These are phyloP conservation scores for Aquanectria penicillioides DNA, from an alignment of 2,329 filamentous ascomycete species.

Conservation along the genomic window DNA sequence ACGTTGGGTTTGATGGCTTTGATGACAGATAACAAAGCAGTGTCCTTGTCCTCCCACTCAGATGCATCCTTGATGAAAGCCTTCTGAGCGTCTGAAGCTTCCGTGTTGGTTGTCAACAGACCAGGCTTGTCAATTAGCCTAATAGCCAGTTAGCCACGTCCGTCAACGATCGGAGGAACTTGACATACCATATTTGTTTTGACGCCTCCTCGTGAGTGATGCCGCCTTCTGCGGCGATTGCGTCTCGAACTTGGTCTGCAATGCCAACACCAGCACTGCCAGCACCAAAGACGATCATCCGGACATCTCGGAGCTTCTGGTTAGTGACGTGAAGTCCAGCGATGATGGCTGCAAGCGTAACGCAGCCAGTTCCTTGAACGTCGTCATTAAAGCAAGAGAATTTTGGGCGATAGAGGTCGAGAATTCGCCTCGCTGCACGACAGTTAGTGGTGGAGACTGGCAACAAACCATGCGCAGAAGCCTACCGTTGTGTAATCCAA, in stretches of 20 bases:
- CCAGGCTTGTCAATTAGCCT: constrained; percentile 87
- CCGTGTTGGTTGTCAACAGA: constrained; percentile 71
- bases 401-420: constrained; percentile 78
- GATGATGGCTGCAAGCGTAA: constrained; percentile 85
- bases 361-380: constrained; percentile 88
- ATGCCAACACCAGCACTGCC: constrained; percentile 88
- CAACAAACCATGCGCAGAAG: no score
- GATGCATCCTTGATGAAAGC: constrained; percentile 71
- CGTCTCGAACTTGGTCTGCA: constrained; percentile 84
- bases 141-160: neutral
- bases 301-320: constrained; percentile 72
- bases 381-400: constrained; percentile 93
- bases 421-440: constrained; percentile 71
- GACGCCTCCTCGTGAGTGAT: constrained; percentile 79
- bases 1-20: constrained; percentile 80
- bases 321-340: constrained; percentile 77
- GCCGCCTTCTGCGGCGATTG: constrained; percentile 74
- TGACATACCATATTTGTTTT: constrained; percentile 77
- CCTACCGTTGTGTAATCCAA: constrained; percentile 77
- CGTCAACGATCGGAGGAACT: neutral
- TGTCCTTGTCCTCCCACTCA: constrained; percentile 69
- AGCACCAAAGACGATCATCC: constrained; percentile 81
- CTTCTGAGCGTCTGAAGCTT: constrained; percentile 74
- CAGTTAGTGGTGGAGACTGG: neutral
- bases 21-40: constrained; percentile 73